These are phyloP conservation scores for Apiospora phragmitis DNA, from an alignment of 2,329 filamentous ascomycete species.

Conservation along the genomic window DNA sequence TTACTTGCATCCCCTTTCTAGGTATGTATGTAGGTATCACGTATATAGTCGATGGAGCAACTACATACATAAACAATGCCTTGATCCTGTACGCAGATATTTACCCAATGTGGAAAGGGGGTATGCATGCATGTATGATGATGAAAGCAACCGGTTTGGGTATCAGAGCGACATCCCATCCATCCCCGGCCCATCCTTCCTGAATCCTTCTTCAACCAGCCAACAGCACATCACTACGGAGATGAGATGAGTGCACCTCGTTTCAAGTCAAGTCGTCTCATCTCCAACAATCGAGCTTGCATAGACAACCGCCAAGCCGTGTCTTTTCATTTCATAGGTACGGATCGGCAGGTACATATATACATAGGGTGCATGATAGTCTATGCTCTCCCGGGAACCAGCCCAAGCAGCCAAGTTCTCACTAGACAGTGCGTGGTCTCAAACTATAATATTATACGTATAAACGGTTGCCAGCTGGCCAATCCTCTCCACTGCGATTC, in stretches of 20 bases:
- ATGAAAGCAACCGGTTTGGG: not conserved
- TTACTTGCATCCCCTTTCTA: not conserved
- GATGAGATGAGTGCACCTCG: not conserved
- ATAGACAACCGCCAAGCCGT: not conserved
- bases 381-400: not conserved
- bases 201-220: not conserved
- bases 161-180: not conserved
- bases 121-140: not conserved
- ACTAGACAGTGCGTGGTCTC: slow-evolving; percentile 4
- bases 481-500: not conserved
- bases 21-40: not conserved
- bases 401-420: not conserved
- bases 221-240: not conserved
- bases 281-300: not conserved
- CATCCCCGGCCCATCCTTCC: not conserved
- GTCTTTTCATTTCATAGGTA: not conserved
- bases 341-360: not conserved
- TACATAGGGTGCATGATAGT: not conserved
- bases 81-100: not conserved
- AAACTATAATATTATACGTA: not conserved
- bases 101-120: not conserved
- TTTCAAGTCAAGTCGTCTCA: not conserved
- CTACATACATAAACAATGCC: not conserved
- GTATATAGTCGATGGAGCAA: not conserved
- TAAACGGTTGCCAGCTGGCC: not conserved